phyloP scores from a whole-genome alignment of 768 basidiomycete species.

The Grammothele lineata region DNA sequence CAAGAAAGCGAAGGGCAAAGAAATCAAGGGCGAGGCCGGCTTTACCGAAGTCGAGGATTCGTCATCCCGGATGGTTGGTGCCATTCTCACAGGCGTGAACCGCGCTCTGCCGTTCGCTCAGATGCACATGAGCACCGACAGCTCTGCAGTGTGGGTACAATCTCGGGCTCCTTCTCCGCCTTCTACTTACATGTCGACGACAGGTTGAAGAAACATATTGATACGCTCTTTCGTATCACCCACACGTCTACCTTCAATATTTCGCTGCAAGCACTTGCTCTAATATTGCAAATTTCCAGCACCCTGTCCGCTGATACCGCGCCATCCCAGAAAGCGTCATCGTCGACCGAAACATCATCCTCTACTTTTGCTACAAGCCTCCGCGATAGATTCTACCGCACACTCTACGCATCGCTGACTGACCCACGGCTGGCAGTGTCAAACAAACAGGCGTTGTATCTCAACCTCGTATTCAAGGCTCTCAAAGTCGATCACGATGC shows the following conservation, averaged over 20 bases:
- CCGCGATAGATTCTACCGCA: conserved; percentile 69
- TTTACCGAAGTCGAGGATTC: conserved; percentile 75
- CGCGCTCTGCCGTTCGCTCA: conserved; percentile 92
- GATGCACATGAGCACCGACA: conserved; percentile 55
- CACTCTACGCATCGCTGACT: conserved; percentile 85
- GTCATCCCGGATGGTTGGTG: conserved; percentile 81
- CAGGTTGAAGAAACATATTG: conserved; percentile 83
- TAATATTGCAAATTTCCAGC: conserved; percentile 80
- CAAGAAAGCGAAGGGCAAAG: conserved; percentile 34
- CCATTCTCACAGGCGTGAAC: conserved; percentile 90
- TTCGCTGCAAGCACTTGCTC: conserved; percentile 84
- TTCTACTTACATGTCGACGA: no score
- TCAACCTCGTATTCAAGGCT: conserved; percentile 90
- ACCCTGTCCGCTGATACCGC: conserved; percentile 33
- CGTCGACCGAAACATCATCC: conserved; percentile 33
- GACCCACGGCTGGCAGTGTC: conserved; percentile 78
- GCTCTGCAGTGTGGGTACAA: conserved; percentile 44
- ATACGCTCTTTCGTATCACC: conserved; percentile 91
- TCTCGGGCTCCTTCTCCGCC: not conserved
- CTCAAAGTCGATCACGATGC: conserved; percentile 62
- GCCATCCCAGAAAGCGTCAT: conserved; percentile 7
- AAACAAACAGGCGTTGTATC: conserved; percentile 94
- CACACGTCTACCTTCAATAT: conserved; percentile 97
- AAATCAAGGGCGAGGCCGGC: conserved; percentile 55
- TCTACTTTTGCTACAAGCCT: conserved; percentile 46